Conservation (phyloP, 2,329 filamentous ascomycete species). For the Capronia americana region DNA sequence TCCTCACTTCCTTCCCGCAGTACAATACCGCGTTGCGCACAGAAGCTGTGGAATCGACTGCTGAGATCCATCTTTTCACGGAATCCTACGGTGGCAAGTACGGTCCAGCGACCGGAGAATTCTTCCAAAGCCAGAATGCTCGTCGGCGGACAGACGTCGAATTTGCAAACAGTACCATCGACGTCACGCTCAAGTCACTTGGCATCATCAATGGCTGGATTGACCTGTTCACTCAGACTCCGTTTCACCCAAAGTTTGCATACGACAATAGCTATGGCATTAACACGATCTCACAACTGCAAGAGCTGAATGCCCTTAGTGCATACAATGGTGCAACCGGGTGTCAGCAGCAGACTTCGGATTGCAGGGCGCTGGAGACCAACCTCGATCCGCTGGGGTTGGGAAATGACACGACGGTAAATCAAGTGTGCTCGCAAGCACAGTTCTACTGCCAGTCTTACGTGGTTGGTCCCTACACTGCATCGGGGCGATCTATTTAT, state of each 20-base stretch:
- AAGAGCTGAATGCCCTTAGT: slow-evolving; percentile 39
- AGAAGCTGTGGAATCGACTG: slow-evolving; percentile 46
- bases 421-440: slow-evolving; percentile 41
- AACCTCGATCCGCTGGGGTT: slow-evolving; percentile 37
- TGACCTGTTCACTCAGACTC: slow-evolving; percentile 65
- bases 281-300: slow-evolving; percentile 54
- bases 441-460: slow-evolving; percentile 45
- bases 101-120: slow-evolving; percentile 67
- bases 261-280: slow-evolving; percentile 64
- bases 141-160: slow-evolving; percentile 59
- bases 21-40: slow-evolving; percentile 58
- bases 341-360: slow-evolving; percentile 38
- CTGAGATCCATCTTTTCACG: slow-evolving; percentile 68
- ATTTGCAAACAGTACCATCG: slow-evolving; percentile 42
- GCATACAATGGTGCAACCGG: slow-evolving; percentile 39
- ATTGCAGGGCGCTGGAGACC: slow-evolving; percentile 37
- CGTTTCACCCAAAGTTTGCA: slow-evolving; percentile 50
- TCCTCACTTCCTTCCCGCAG: slow-evolving; percentile 64
- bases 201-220: slow-evolving; percentile 76
- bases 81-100: slow-evolving; percentile 76
- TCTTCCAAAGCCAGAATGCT: slow-evolving; percentile 67
- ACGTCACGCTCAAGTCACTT: slow-evolving; percentile 59
- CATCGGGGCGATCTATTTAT: slow-evolving; percentile 53
- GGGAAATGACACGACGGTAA: slow-evolving; percentile 37
- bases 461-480: slow-evolving; percentile 49